These are phyloP conservation scores for Harrya chromipes DNA, from an alignment of 768 basidiomycete genomes.

Conservation along the genomic window DNA sequence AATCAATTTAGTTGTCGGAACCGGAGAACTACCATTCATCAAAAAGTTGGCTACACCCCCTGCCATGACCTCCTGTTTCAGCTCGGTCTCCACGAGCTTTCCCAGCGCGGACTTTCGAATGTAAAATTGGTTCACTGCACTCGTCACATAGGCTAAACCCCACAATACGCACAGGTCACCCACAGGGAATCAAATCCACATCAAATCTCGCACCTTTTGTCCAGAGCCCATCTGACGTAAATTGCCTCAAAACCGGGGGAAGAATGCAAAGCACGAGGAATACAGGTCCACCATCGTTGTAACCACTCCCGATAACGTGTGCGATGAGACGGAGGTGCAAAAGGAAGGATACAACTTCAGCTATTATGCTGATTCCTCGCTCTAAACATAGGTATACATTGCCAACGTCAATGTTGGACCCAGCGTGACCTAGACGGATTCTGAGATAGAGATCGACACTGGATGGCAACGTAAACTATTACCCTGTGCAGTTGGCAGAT, in stretches of 20 bases:
- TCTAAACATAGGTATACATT: conserved; percentile 13
- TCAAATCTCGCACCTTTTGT: conserved; percentile 12
- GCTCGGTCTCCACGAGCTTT: conserved; percentile 1
- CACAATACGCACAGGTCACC: not conserved
- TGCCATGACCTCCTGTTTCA: conserved; percentile 24
- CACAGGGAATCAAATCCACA: not conserved
- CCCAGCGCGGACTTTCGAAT: conserved; percentile 21
- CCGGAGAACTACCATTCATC: conserved; percentile 7
- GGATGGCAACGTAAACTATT: not conserved
- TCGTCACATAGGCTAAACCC: conserved; percentile 18
- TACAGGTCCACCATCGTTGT: conserved; percentile 18
- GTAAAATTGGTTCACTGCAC: conserved; percentile 15
- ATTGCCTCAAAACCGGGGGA: not conserved
- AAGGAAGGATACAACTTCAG: conserved; percentile 14
- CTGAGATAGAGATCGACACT: not conserved
- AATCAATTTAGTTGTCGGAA: not conserved
- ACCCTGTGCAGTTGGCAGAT: conserved; percentile 26
- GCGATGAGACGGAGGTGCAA: conserved; percentile 22
- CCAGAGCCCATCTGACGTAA: conserved; percentile 16
- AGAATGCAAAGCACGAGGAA: conserved; percentile 22
- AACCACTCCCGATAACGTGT: conserved; percentile 13
- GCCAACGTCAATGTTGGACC: not conserved
- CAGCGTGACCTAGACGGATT: conserved; percentile 3
- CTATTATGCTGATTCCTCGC: conserved; percentile 6
- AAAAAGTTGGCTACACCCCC: conserved; percentile 15